Conservation (phyloP, 768 basidiomycete genomes). For the Chalciporus sphaerocephalus region DNA sequence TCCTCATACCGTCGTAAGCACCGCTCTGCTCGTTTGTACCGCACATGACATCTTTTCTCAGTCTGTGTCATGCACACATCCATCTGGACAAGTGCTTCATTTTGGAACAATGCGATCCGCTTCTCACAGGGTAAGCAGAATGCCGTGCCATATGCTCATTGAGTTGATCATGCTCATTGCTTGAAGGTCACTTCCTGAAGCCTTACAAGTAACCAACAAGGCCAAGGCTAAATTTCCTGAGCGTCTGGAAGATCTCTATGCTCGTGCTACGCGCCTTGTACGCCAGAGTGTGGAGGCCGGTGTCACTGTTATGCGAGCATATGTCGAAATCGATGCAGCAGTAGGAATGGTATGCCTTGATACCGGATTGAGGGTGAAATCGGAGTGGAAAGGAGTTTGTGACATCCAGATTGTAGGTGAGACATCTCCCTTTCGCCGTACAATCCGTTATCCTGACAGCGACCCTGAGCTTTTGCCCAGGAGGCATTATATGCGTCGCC, state of each 20-base stretch:
- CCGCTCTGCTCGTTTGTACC: not conserved
- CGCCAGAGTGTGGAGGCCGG: conserved; percentile 55
- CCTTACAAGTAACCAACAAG: conserved; percentile 46
- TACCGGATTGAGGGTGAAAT: conserved; percentile 44
- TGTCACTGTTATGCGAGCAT: conserved; percentile 65
- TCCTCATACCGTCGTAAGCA: conserved; percentile 33
- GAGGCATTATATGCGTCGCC: conserved; percentile 47
- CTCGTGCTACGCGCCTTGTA: conserved; percentile 51
- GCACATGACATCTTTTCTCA: conserved; percentile 21
- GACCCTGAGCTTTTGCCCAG: conserved; percentile 52
- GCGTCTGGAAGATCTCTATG: conserved; percentile 43
- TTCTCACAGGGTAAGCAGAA: conserved; percentile 46
- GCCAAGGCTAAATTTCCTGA: conserved; percentile 49
- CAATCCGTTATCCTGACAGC: not conserved
- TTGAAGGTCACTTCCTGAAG: conserved; percentile 52
- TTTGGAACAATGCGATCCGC: conserved; percentile 48
- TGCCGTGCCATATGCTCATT: not conserved
- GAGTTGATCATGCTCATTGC: not conserved
- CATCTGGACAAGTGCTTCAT: conserved; percentile 70
- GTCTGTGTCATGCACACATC: conserved; percentile 59
- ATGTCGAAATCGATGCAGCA: conserved; percentile 57
- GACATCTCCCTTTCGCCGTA: not conserved
- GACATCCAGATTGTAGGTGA: conserved; percentile 57
- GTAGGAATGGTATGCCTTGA: conserved; percentile 55
- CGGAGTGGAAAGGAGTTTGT: conserved; percentile 43